Percentiles rank a stretch among this genome's conserved stretches.
Evolutionary conservation across 2,329 filamentous ascomycete species (phyloP).

Genomic region (Pseudomassariella vexata): DNA sequence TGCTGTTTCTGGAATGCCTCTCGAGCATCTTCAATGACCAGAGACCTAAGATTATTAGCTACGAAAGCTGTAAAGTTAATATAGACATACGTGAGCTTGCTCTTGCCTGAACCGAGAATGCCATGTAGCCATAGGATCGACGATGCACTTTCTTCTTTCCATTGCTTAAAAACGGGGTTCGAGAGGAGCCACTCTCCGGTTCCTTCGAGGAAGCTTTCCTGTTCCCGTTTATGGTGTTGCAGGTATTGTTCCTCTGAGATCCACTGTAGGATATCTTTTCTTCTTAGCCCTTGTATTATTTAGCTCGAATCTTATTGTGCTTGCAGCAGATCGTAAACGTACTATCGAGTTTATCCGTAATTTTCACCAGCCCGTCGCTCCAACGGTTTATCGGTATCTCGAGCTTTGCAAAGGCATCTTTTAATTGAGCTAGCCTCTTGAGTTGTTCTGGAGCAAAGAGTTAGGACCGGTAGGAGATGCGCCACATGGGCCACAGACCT

Average conservation of each 20-base stretch:
- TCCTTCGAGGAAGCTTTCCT: not conserved
- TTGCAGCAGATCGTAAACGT: no score
- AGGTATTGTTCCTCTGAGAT: not conserved
- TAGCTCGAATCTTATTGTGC: no score
- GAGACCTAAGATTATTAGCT: not conserved
- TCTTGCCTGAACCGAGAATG: conserved; percentile 1
- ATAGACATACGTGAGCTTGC: not conserved
- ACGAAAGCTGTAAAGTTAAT: not conserved
- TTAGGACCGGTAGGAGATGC: no score
- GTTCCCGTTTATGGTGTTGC: not conserved
- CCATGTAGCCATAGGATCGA: not conserved
- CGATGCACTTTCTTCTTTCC: not conserved
- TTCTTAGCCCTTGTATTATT: not conserved
- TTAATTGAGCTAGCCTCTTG: no score
- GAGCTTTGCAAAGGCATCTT: no score
- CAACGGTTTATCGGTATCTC: no score
- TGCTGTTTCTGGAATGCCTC: not conserved
- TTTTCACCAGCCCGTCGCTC: no score
- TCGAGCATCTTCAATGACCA: not conserved
- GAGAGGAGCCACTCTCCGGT: not conserved
- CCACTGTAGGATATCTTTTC: not conserved
- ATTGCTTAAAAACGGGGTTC: not conserved
- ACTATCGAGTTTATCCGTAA: no score
- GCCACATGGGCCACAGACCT: no score
- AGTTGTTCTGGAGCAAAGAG: no score